phyloP scores from a whole-genome alignment of 495 filamentous ascomycete genomes.

The Neurospora sp. region DNA sequence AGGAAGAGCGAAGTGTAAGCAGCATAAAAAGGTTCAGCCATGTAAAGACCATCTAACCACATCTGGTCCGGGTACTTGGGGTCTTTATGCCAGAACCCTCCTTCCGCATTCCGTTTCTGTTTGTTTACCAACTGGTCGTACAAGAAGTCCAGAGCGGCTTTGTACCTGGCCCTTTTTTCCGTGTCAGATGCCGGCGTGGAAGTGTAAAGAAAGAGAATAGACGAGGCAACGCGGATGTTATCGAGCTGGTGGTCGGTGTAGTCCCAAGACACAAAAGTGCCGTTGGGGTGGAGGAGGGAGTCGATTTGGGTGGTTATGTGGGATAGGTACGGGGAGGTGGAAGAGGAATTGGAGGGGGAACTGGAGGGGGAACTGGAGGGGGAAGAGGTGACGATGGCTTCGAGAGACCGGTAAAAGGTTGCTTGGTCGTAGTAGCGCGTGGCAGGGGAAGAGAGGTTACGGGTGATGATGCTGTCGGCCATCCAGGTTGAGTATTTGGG shows the following conservation, averaged over 20 bases:
- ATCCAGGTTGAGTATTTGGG: constrained; percentile 31
- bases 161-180: constrained; percentile 10
- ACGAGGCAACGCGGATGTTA: constrained; percentile 39
- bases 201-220: constrained; percentile 36
- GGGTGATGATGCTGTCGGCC: constrained; percentile 39
- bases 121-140: constrained; percentile 33
- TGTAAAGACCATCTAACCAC: constrained; percentile 50
- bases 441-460: constrained; percentile 23
- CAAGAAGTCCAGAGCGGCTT: constrained; percentile 32
- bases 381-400: constrained; percentile 16
- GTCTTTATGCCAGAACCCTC: constrained; percentile 45
- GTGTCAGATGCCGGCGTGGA: too few relatives aligned
- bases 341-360: not conserved
- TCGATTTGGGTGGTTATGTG: constrained; percentile 26
- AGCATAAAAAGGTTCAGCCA: constrained; percentile 40
- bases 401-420: constrained; percentile 28
- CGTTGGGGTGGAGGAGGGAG: constrained; percentile 26
- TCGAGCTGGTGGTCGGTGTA: constrained; percentile 37
- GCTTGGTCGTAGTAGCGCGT: constrained; percentile 28
- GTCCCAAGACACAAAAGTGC: constrained; percentile 30
- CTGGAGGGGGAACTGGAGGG: not conserved
- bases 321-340: not conserved
- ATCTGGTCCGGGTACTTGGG: constrained; percentile 44
- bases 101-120: constrained; percentile 36
- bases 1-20: constrained; percentile 35